Conservation (phyloP, 495 filamentous ascomycete genomes). For the Penicillium atrosanguineum region DNA sequence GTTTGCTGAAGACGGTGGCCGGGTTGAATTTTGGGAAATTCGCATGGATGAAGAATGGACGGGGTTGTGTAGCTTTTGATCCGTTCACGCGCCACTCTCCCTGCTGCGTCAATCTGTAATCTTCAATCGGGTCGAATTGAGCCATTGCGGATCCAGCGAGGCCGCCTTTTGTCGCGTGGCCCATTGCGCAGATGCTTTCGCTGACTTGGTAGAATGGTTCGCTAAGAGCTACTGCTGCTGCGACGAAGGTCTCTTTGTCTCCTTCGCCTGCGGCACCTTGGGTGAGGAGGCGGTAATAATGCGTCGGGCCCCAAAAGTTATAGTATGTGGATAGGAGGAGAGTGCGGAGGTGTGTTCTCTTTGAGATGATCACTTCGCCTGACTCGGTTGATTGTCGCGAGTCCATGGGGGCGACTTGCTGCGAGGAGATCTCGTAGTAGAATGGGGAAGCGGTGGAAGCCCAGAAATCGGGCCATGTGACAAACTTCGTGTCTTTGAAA, state of each 20-base stretch:
- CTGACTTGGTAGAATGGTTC: slow-evolving; percentile 55
- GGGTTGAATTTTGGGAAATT: slow-evolving; percentile 53
- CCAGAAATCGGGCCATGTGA: slow-evolving; percentile 60
- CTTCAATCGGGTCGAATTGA: slow-evolving; percentile 41
- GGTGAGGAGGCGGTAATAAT: slow-evolving; percentile 52
- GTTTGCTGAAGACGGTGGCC: slow-evolving; percentile 36
- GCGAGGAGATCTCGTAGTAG: slow-evolving; percentile 49
- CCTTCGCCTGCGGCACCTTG: slow-evolving; percentile 54
- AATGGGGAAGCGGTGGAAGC: slow-evolving; percentile 41
- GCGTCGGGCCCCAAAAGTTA: slow-evolving; percentile 53
- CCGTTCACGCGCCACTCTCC: slow-evolving; percentile 20
- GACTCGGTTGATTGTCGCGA: slow-evolving; percentile 46
- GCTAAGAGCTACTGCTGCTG: slow-evolving; percentile 44
- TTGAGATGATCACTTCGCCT: slow-evolving; percentile 52
- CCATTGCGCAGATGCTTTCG: slow-evolving; percentile 51
- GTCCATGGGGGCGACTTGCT: slow-evolving; percentile 24
- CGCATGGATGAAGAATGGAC: slow-evolving; percentile 49
- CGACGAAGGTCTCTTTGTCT: slow-evolving; percentile 58
- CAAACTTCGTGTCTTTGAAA: slow-evolving; percentile 42
- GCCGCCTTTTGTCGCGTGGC: slow-evolving; percentile 8
- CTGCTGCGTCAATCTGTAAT: slow-evolving; percentile 28
- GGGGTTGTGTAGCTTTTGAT: slow-evolving; percentile 17
- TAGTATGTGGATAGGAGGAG: slow-evolving; percentile 58
- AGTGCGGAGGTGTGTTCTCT: slow-evolving; percentile 43
- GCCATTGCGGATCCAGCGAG: slow-evolving; percentile 34